A percentile compares a stretch with the other conserved stretches of the same genome.
These are phyloP conservation scores for Ophiostoma quercus DNA, from an alignment of 2,329 filamentous ascomycete species.

Conservation along the genomic window DNA sequence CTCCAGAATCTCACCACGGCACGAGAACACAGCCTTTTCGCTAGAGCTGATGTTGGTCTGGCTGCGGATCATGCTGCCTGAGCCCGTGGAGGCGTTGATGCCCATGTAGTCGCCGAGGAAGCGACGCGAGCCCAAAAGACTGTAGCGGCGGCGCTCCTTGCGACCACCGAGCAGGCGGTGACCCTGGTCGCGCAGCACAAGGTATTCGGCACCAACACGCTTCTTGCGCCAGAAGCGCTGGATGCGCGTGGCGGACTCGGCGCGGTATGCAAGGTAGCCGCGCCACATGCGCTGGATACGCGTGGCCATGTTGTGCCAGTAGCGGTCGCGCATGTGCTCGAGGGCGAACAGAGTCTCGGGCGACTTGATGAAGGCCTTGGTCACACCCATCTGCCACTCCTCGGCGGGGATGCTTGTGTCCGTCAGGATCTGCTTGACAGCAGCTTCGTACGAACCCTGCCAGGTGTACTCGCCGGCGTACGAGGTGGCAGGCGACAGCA, in stretches of 20 bases:
- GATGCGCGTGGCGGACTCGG: constrained; percentile 87
- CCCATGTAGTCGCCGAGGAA: constrained; percentile 95
- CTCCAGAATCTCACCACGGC: constrained; percentile 81
- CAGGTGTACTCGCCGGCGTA: constrained; percentile 98
- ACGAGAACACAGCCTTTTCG: constrained; percentile 82
- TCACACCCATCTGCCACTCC: constrained; percentile 95
- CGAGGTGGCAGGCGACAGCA: constrained; percentile 87
- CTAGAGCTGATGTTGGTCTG: constrained; percentile 64
- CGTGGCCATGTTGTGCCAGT: constrained; percentile 99
- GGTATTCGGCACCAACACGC: constrained; percentile 80
- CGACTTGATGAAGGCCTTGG: constrained; percentile 96
- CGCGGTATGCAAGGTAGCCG: constrained; percentile 87
- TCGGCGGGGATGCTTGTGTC: constrained; percentile 93
- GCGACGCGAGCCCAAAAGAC: constrained; percentile 81
- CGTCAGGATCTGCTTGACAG: constrained; percentile 86
- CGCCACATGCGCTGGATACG: constrained; percentile 96
- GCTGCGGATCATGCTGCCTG: constrained; percentile 73
- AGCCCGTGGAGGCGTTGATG: constrained; percentile 71
- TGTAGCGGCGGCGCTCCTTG: constrained; percentile 88
- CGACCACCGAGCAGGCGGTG: constrained; percentile 74
- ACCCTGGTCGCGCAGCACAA: constrained; percentile 82
- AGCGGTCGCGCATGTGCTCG: constrained; percentile 94
- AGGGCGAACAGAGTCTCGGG: constrained; percentile 94
- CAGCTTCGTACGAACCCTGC: constrained; percentile 80
- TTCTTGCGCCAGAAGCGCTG: constrained; percentile 95